phyloP scores from a whole-genome alignment of 1,284 basidiomycete species.

The Anthracocystis setariae region DNA sequence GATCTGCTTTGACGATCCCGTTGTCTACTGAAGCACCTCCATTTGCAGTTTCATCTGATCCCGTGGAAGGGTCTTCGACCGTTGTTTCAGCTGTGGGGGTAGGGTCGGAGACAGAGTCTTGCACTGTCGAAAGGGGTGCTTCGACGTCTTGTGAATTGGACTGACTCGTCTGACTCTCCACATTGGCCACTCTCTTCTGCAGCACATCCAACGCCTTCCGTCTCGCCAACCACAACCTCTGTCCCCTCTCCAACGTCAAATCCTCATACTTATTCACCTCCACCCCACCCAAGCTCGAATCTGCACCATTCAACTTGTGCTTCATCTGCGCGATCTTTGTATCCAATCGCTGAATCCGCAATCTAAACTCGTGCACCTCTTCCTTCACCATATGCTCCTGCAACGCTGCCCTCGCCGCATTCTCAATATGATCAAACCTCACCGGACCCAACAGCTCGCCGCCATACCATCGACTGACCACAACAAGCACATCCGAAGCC shows the following conservation, averaged over 20 bases:
- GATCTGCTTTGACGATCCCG: constrained; percentile 2
- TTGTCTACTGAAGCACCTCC: background rate
- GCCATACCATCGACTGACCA: constrained; percentile 74
- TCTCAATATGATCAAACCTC: constrained; percentile 81
- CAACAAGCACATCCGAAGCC: constrained; percentile 59
- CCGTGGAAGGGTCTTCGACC: background rate
- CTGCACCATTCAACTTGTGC: background rate
- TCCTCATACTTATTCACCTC: constrained; percentile 33
- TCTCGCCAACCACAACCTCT: constrained; percentile 49
- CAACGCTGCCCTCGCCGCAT: constrained; percentile 78
- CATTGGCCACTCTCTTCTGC: constrained; percentile 20
- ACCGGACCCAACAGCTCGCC: constrained; percentile 77
- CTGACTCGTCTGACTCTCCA: background rate
- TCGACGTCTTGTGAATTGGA: background rate
- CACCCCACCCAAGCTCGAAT: background rate
- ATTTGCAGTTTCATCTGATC: background rate
- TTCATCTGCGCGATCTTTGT: constrained; percentile 18
- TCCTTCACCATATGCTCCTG: constrained; percentile 75
- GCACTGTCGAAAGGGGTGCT: background rate
- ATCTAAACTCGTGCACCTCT: constrained; percentile 41
- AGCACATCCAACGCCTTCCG: constrained; percentile 46
- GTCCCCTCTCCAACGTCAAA: constrained; percentile 44
- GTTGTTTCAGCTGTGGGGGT: background rate
- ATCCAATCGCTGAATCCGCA: constrained; percentile 51
- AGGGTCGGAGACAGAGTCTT: background rate